Evolutionary conservation across 331 rosid genomes (phyloP).

Genomic region (Saraca asoca): DNA sequence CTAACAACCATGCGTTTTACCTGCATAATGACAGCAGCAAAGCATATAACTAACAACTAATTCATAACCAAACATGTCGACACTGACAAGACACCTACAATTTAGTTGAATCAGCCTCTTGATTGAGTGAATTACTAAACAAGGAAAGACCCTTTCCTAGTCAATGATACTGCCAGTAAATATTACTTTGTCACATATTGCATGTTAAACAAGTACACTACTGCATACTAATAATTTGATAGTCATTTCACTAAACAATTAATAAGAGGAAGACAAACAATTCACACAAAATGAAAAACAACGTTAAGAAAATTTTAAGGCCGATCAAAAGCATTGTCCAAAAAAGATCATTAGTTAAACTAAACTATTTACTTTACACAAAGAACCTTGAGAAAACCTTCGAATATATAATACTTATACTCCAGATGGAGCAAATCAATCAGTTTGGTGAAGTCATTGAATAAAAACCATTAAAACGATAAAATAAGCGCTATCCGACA

Average conservation of each 20-base stretch:
- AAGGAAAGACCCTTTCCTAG: not conserved
- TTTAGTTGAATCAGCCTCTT: not conserved
- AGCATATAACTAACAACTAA: slow-evolving; percentile 5
- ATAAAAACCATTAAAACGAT: no score
- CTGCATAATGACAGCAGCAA: slow-evolving; percentile 45
- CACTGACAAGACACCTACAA: not conserved
- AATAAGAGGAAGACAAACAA: not conserved
- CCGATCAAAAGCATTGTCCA: not conserved
- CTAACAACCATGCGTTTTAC: slow-evolving; percentile 94
- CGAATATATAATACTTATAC: no score
- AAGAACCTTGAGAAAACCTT: no score
- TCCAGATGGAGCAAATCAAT: no score
- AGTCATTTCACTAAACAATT: not conserved
- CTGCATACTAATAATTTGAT: not conserved
- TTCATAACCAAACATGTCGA: not conserved
- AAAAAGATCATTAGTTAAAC: not conserved
- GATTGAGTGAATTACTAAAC: not conserved
- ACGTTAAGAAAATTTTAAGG: not conserved
- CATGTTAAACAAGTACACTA: not conserved
- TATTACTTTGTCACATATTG: no score
- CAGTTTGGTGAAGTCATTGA: no score
- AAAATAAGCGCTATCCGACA: no score
- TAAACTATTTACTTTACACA: not conserved
- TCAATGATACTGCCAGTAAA: no score
- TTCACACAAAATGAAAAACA: not conserved